A percentile compares a stretch with the other conserved stretches of the same genome.
These are phyloP conservation scores for Alternaria alternata DNA, from an alignment of 2,329 filamentous ascomycete genomes.

Conservation along the genomic window DNA sequence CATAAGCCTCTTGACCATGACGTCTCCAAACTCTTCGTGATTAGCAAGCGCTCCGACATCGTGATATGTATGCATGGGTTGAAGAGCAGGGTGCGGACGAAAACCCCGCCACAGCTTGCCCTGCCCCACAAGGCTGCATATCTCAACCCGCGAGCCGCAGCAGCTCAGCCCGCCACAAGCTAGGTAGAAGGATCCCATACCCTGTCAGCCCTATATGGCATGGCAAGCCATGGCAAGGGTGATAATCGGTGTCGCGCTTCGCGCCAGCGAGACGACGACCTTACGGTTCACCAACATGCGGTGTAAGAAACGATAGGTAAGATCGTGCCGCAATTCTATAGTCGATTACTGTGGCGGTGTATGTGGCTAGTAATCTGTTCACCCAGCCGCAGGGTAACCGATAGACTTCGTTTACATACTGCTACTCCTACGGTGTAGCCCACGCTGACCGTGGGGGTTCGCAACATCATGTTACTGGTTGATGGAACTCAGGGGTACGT, in stretches of 20 bases:
- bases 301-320: background rate
- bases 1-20: background rate
- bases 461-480: background rate
- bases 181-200: background rate
- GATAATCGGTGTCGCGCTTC: background rate
- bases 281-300: background rate
- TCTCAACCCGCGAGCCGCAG: background rate
- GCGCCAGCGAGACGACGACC: background rate
- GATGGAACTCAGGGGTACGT: background rate
- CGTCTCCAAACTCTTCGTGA: background rate
- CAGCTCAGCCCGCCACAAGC: background rate
- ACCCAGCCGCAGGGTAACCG: background rate
- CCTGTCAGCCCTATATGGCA: conserved; percentile 6
- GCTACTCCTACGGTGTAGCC: conserved; percentile 4
- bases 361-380: background rate
- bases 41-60: background rate
- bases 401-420: background rate
- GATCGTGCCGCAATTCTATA: background rate
- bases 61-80: background rate
- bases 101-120: background rate
- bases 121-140: conserved; percentile 1
- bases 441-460: background rate
- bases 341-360: background rate
- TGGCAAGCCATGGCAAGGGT: background rate
- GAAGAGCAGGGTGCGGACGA: background rate